phyloP scores from a whole-genome alignment of 169 alveolate species.

The Toxoplasma gondii region DNA sequence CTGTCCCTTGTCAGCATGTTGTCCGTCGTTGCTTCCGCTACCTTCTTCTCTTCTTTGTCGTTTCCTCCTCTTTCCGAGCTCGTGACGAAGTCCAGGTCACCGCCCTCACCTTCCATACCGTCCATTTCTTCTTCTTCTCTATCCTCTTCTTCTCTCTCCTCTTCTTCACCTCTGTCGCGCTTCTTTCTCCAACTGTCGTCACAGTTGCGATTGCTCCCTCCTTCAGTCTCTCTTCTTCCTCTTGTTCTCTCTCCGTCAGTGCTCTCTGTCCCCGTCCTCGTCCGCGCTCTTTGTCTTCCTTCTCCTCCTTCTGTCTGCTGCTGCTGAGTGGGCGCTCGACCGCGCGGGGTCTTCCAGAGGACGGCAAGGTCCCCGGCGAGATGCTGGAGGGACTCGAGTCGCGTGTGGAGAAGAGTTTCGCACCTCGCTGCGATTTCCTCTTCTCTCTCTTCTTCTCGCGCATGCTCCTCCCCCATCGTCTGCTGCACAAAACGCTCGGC shows the following conservation, averaged over 20 bases:
- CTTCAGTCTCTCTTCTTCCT: background rate
- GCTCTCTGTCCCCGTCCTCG: background rate
- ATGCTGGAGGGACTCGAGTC: background rate
- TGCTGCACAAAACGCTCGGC: background rate
- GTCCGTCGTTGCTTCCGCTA: too few species aligned
- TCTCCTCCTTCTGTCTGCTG: background rate
- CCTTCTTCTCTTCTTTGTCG: too few species aligned
- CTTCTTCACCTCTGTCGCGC: background rate
- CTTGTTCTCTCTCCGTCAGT: background rate
- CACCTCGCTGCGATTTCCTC: background rate
- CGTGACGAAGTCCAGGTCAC: too few species aligned
- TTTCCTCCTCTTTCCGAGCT: background rate
- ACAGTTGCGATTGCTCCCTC: background rate
- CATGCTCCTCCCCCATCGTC: background rate
- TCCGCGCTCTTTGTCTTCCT: background rate
- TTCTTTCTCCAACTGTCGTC: background rate
- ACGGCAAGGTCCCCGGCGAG: background rate
- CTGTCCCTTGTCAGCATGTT: too few species aligned
- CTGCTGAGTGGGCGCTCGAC: background rate
- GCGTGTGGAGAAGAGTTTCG: background rate
- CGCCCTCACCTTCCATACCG: too few species aligned
- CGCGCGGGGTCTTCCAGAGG: background rate
- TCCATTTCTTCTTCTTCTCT: too few species aligned
- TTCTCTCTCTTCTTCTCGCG: background rate
- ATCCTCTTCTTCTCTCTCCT: background rate